Percentiles rank a stretch among this genome's conserved stretches.
phyloP scores from a whole-genome alignment of 352 stramenopile genomes.

The Albugo laibachii region DNA sequence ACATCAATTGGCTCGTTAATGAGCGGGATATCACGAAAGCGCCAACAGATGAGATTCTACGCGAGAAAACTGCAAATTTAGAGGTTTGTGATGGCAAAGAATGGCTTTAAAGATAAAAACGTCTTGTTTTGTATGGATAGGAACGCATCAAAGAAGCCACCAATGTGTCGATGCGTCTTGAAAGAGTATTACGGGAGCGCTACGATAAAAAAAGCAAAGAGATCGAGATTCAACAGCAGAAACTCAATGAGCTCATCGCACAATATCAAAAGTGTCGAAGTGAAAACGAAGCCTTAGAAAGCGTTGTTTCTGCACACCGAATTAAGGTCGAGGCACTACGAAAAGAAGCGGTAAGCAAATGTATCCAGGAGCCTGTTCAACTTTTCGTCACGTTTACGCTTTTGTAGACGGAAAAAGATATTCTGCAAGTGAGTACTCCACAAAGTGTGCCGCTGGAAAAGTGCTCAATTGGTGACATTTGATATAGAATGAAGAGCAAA shows the following conservation, averaged over 20 bases:
- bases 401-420: constrained; percentile 70
- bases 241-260: constrained; percentile 50
- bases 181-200: constrained; percentile 46
- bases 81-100: constrained; percentile 15
- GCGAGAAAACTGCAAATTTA: constrained; percentile 75
- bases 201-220: constrained; percentile 63
- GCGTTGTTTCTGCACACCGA: constrained; percentile 34
- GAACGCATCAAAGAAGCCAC: constrained; percentile 77
- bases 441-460: constrained; percentile 2
- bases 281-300: constrained; percentile 65
- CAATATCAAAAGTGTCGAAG: constrained; percentile 66
- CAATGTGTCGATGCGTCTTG: constrained; percentile 32
- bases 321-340: constrained; percentile 47
- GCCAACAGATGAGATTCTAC: constrained; percentile 67
- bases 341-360: constrained; percentile 53
- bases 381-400: constrained; percentile 2
- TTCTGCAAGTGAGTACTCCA: constrained; percentile 32
- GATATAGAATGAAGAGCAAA: constrained; percentile 71
- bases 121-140: constrained; percentile 5
- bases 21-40: constrained; percentile 44
- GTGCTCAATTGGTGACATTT: not conserved
- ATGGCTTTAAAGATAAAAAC: no score
- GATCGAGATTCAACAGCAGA: constrained; percentile 48
- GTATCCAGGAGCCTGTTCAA: constrained; percentile 5
- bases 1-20: constrained; percentile 74